These are phyloP conservation scores for Gracilaria domingensis DNA, from an alignment of 23 red algal species.

Conservation along the genomic window DNA sequence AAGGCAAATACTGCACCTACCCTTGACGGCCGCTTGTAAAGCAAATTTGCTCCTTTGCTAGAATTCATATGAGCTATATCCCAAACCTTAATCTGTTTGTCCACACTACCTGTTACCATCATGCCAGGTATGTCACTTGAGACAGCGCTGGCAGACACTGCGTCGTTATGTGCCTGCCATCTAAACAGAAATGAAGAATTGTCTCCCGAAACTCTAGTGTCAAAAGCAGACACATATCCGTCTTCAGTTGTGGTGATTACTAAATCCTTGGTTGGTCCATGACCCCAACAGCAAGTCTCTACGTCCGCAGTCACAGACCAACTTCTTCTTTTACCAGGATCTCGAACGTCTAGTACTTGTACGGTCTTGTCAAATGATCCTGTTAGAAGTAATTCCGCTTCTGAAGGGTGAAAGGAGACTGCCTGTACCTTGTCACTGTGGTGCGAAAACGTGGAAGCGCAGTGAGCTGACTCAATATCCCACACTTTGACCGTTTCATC, in stretches of 20 bases:
- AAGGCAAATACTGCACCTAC: constrained; percentile 46
- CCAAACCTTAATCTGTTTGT: constrained; percentile 88
- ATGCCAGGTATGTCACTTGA: constrained; percentile 72
- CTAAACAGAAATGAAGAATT: constrained; percentile 26
- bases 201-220: constrained; percentile 61
- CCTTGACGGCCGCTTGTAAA: constrained; percentile 44
- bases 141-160: constrained; percentile 62
- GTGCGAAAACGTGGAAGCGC: constrained; percentile 66
- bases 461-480: constrained; percentile 87
- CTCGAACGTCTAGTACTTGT: constrained; percentile 81
- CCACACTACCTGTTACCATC: constrained; percentile 85
- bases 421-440: constrained; percentile 91
- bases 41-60: constrained; percentile 9
- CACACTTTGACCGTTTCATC: constrained; percentile 85
- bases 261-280: constrained; percentile 15
- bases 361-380: constrained; percentile 90
- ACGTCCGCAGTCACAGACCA: constrained; percentile 62
- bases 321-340: constrained; percentile 4
- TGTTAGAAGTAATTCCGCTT: constrained; percentile 59
- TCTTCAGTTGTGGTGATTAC: constrained; percentile 78
- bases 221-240: constrained; percentile 75
- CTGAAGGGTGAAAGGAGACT: constrained; percentile 81
- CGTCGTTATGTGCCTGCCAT: constrained; percentile 67
- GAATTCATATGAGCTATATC: constrained; percentile 36
- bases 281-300: constrained; percentile 61